phyloP scores from a whole-genome alignment of 768 basidiomycete species.

The Amanita rimosa region DNA sequence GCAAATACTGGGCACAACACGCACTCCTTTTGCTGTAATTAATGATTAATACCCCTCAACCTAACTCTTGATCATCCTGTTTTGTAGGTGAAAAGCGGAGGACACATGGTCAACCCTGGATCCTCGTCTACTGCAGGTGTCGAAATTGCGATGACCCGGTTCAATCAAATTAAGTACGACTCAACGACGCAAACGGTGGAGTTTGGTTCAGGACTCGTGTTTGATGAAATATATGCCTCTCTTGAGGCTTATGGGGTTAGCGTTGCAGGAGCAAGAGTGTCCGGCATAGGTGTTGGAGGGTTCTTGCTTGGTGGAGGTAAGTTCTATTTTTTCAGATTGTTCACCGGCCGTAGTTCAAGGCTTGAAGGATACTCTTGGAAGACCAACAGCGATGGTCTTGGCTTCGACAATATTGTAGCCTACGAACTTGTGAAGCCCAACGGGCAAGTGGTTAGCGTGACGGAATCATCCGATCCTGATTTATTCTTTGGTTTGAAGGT shows the following conservation, averaged over 20 bases:
- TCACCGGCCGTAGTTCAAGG: slow-evolving; percentile 17
- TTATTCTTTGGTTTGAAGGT: slow-evolving; percentile 34
- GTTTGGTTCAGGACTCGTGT: slow-evolving; percentile 26
- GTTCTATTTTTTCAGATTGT: slow-evolving; percentile 22
- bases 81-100: slow-evolving; percentile 36
- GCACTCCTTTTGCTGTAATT: neutral
- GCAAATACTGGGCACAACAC: neutral
- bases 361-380: slow-evolving; percentile 47
- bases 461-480: slow-evolving; percentile 19
- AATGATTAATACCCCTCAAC: neutral
- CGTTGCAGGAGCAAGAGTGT: slow-evolving; percentile 38
- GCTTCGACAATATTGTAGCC: slow-evolving; percentile 35
- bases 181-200: slow-evolving; percentile 16
- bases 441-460: slow-evolving; percentile 30
- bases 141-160: slow-evolving; percentile 32
- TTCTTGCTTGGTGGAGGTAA: slow-evolving; percentile 35
- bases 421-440: slow-evolving; percentile 50
- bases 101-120: slow-evolving; percentile 31
- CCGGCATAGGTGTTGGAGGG: slow-evolving; percentile 36
- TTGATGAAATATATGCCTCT: slow-evolving; percentile 39
- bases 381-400: slow-evolving; percentile 1
- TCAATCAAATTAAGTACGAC: slow-evolving; percentile 24
- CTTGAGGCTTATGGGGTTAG: slow-evolving; percentile 27
- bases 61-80: neutral
- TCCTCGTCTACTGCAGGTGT: slow-evolving; percentile 42